Base-by-base conservation (phyloP, 208 protist species). In the Leishmania amazonensis region DNA sequence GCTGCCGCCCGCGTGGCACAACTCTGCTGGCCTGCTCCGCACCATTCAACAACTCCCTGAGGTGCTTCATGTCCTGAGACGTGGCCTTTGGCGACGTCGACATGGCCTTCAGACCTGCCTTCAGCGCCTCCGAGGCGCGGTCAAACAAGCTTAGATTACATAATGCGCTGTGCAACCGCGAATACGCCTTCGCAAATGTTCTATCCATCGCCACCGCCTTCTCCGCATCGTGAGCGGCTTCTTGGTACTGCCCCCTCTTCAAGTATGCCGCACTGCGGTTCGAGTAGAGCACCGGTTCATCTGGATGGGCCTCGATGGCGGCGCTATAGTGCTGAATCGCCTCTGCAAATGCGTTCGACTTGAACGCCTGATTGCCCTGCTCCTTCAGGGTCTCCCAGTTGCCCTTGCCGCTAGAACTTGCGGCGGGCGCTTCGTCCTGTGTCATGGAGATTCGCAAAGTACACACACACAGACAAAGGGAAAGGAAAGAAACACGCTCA, bases 251-350 rank as follows among this genome's bases (percentile, higher is more conserved):
- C 0, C 80, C 80, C 62, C 89, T 81, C 70, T 95, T 87, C 42
- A 96, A 82, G 85, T 97, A 96, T 73, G 90, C 92, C 54, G 97
- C 97, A 62, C 93, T 96, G 75, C 98, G 90, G 87, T 99, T 99
- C 60, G 93, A 97, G 84, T 96, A 98, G 28, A 99, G 85, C 31
- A 98, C 91, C 42, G 98, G 85, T 85, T 92, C 86, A 24, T 79
- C 60, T 31, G 81, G 75, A 19, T 93, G 90, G 1, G 81, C 77
- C 35, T 92, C 85, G 81, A 99, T 97, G 19, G 95, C 98, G 51
- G 91, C 80, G 47, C 87, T 94, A 79, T 98, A 99, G 40, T 89
- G 83, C 31, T 88, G 71, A 49, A 99, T 84, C 7, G 98, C 97
- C 65, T 94, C 87, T 51, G 89, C 49, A 58, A 93, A 98, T 13